phyloP scores from a whole-genome alignment of 2,329 filamentous ascomycete genomes.

The Ophiostoma angusticollis region DNA sequence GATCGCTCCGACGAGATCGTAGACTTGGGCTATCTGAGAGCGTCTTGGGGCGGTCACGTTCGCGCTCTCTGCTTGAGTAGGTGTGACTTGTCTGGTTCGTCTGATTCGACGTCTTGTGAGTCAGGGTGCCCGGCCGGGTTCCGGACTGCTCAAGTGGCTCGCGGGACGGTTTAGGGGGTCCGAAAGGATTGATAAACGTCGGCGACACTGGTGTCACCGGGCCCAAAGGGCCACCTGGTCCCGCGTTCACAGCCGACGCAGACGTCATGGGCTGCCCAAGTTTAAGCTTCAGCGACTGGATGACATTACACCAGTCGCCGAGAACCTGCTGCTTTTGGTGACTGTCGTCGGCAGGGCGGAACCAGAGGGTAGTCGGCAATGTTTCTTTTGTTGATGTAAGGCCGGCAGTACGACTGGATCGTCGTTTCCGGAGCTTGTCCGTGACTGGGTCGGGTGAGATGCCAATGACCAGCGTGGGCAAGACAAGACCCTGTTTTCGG shows the following conservation, averaged over 20 bases:
- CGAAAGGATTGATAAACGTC: slow-evolving; percentile 41
- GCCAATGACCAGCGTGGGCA: slow-evolving; percentile 47
- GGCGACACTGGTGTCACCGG: slow-evolving; percentile 42
- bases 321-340: slow-evolving; percentile 30
- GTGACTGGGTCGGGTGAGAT: slow-evolving; percentile 36
- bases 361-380: slow-evolving; percentile 38
- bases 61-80: slow-evolving; percentile 27
- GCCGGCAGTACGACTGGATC: slow-evolving; percentile 49
- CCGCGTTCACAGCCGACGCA: neutral
- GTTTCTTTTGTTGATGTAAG: slow-evolving; percentile 40
- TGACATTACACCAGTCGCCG: slow-evolving; percentile 46
- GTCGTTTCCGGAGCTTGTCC: slow-evolving; percentile 50
- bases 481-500: slow-evolving; percentile 46
- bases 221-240: slow-evolving; percentile 28
- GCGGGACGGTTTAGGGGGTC: slow-evolving; percentile 15
- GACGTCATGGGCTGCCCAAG: neutral
- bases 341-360: slow-evolving; percentile 40
- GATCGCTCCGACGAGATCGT: slow-evolving; percentile 48
- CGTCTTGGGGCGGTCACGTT: slow-evolving; percentile 38
- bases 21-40: slow-evolving; percentile 48
- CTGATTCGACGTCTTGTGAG: slow-evolving; percentile 35
- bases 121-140: slow-evolving; percentile 30
- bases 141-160: slow-evolving; percentile 3
- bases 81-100: slow-evolving; percentile 20
- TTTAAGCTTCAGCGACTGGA: slow-evolving; percentile 29